Evolutionary conservation across 2,329 filamentous ascomycete genomes (phyloP), one percentile per base, ranked within the genome.

Genomic region (Alternaria novae-zelandiae): DNA sequence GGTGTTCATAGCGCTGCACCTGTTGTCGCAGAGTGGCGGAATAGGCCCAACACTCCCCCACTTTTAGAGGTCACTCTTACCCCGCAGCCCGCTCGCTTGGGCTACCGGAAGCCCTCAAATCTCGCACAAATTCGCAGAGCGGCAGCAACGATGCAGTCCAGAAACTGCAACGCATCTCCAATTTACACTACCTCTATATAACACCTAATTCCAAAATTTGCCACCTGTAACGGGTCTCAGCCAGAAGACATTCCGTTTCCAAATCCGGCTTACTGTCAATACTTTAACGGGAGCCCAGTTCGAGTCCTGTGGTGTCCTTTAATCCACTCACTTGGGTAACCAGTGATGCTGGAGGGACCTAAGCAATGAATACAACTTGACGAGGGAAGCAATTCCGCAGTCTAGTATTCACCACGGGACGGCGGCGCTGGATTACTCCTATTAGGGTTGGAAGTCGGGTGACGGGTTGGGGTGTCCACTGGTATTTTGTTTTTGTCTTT

Each of bases 381-480:
- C 71, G 74, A 81, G 79, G 78, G 79, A 80, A 81, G 79, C 71
- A 80, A 80, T 80, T 79, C 78, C 77, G 79, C 78, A 81, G 72
- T 79, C 77, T 61, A 69, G 77, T 66, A 70, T 79, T 79, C 78
- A 80, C 77, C 76, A 78, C 76, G 72, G 77, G 77, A 77, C 74
- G 78, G 78, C 79, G 78, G 76, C 68, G 75, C 76, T 78, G 78
- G 78, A 80, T 65, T 79, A 80, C 78, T 78, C 73, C 66, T 72
- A 71, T 69, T 71, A 59, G 63, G 78, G 77, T 80, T 78, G 76
- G 74, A 71, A 73, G 70, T 68, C 58, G 64, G 63, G n/a, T 70
- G 72, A 69, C 63, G 75, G 77, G 74, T 73, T 79, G 77, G 72
- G 74, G 68, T 69, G 70, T 77, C 77, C 59, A 80, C 78, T 75